Conservation (phyloP, 2,329 filamentous ascomycete genomes). For the Colletotrichum costaricense region DNA sequence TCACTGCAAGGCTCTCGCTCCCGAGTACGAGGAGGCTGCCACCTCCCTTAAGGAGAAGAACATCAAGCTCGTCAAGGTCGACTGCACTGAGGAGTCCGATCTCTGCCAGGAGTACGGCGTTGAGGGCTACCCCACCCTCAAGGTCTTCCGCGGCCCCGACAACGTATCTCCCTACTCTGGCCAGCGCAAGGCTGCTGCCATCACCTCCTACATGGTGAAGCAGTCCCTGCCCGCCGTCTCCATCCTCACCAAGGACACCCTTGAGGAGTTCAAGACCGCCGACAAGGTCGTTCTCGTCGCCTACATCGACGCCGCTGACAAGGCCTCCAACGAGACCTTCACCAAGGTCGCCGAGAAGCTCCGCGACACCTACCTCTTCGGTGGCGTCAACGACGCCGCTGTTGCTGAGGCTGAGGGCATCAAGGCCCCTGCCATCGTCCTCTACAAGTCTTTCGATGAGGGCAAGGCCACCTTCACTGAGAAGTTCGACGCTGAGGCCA, state of each 20-base stretch:
- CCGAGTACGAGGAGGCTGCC: conserved; percentile 89
- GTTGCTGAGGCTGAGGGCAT: conserved; percentile 92
- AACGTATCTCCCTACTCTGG: conserved; percentile 86
- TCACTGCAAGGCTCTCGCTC: conserved; percentile 97
- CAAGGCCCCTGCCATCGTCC: conserved; percentile 85
- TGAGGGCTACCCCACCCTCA: conserved; percentile 98
- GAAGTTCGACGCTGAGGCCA: conserved; percentile 83
- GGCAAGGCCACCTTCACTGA: conserved; percentile 88
- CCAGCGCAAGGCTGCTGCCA: conserved; percentile 85
- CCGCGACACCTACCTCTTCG: conserved; percentile 94
- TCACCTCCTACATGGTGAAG: conserved; percentile 95
- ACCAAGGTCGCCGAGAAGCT: conserved; percentile 77
- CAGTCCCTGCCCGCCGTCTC: conserved; percentile 96
- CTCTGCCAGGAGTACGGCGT: conserved; percentile 92
- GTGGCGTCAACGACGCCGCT: conserved; percentile 82
- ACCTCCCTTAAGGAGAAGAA: conserved; percentile 88
- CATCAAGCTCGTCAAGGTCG: conserved; percentile 86
- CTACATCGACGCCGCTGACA: conserved; percentile 84
- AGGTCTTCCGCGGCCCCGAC: conserved; percentile 95
- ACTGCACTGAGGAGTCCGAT: conserved; percentile 94
- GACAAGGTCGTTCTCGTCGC: conserved; percentile 96
- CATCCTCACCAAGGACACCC: conserved; percentile 79
- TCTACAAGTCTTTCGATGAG: conserved; percentile 99
- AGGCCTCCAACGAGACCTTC: conserved; percentile 89
- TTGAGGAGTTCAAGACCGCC: conserved; percentile 96